Conservation (phyloP, 306 rosid species). For the Vigna hirtella region DNA sequence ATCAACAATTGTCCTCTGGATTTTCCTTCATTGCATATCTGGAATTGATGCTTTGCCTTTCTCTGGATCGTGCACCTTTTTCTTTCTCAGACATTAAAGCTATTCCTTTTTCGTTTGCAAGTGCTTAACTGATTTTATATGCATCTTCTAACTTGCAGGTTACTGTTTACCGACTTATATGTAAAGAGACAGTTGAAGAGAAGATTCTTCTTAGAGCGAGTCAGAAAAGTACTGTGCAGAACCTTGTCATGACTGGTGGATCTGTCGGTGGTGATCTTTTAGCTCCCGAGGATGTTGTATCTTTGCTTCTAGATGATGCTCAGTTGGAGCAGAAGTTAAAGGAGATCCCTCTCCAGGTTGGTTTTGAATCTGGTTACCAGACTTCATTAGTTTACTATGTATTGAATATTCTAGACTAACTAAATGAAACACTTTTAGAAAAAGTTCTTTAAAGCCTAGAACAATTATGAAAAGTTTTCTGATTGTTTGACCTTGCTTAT, state of each 20-base stretch:
- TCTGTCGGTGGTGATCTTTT: conserved; percentile 95
- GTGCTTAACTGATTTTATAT: conserved; percentile 23
- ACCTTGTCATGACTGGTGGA: conserved; percentile 99
- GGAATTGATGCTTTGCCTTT: conserved; percentile 15
- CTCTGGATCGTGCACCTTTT: conserved; percentile 34
- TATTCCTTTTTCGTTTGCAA: conserved; percentile 9
- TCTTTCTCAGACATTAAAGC: conserved; percentile 36
- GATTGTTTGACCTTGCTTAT: conserved; percentile 33
- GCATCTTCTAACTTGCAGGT: conserved; percentile 60
- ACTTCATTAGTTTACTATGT: conserved; percentile 26
- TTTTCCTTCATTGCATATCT: conserved; percentile 32
- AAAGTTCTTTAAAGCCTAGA: conserved; percentile 33
- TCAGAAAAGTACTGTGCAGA: conserved; percentile 97
- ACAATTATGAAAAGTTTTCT: conserved; percentile 23
- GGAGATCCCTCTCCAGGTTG: conserved; percentile 84
- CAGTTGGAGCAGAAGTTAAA: conserved; percentile 93
- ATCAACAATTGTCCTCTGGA: not conserved
- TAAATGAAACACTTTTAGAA: not conserved
- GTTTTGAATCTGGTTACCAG: conserved; percentile 42
- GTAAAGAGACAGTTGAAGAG: conserved; percentile 99
- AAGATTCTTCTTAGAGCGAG: conserved; percentile 96
- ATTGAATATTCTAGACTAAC: conserved; percentile 41
- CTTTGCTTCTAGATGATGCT: conserved; percentile 93
- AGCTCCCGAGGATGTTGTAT: conserved; percentile 99
- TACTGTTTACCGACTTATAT: conserved; percentile 94